Conservation (phyloP, 148 eudicot genomes). For the Polygonum maritimum region DNA sequence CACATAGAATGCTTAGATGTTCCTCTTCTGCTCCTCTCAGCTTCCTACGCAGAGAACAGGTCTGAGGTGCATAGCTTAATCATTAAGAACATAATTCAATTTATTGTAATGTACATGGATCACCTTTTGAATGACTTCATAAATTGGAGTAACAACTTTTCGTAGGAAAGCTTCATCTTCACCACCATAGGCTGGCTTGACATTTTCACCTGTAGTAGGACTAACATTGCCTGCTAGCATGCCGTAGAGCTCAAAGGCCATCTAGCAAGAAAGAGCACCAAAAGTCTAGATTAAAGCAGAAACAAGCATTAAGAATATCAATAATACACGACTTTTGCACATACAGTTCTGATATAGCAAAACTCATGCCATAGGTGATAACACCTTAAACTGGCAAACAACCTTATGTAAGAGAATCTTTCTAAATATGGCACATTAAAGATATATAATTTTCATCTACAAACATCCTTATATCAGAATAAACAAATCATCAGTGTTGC, state of each 20-base stretch:
- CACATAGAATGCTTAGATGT: constrained; percentile 48
- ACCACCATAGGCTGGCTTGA: constrained; percentile 89
- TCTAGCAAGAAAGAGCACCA: constrained; percentile 22
- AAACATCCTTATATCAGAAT: not conserved
- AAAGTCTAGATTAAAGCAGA: not conserved
- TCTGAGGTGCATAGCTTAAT: constrained; percentile 2
- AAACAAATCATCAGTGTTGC: not conserved
- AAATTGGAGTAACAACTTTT: constrained; percentile 80
- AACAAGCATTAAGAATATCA: not conserved
- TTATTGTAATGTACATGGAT: not conserved
- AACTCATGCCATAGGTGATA: not conserved
- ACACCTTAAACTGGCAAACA: not conserved
- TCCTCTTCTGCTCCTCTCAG: constrained; percentile 30
- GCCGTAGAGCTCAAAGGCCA: constrained; percentile 88
- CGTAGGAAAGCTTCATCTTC: constrained; percentile 77
- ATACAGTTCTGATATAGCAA: not conserved
- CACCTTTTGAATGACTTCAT: constrained; percentile 71
- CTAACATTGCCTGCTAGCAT: constrained; percentile 92
- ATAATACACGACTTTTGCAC: not conserved
- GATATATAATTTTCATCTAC: not conserved
- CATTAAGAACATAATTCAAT: not conserved
- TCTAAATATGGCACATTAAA: not conserved
- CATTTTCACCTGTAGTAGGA: constrained; percentile 78
- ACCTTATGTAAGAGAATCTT: not conserved
- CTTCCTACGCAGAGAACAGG: constrained; percentile 32